Evolutionary conservation across 2,329 filamentous ascomycete species (phyloP).

Genomic region (Raffaelea deltoideospora): DNA sequence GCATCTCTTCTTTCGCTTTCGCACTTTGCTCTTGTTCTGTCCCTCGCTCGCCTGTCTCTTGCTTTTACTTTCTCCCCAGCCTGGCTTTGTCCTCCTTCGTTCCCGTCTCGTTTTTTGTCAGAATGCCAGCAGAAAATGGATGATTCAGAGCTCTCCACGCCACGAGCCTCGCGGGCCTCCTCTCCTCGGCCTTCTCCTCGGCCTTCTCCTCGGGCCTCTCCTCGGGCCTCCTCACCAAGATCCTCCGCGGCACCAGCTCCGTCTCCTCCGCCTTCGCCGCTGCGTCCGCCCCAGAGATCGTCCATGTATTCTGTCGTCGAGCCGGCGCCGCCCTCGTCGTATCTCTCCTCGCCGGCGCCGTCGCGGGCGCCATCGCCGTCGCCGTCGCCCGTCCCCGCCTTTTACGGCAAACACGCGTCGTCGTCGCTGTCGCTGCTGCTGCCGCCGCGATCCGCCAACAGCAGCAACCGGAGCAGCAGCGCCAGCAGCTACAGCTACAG

Average conservation of each 20-base stretch:
- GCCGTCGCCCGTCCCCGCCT: not conserved
- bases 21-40: too few relatives aligned
- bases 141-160: too few relatives aligned
- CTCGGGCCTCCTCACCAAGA: not conserved
- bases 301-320: not conserved
- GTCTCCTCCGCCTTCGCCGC: too few relatives aligned
- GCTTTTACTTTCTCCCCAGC: too few relatives aligned
- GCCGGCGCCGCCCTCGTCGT: not conserved
- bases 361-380: not conserved
- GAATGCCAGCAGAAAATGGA: too few relatives aligned
- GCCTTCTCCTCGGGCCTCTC: not conserved
- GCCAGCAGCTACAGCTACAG: not conserved
- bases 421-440: not conserved
- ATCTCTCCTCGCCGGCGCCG: not conserved
- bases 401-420: not conserved
- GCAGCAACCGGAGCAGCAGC: not conserved
- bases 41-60: too few relatives aligned
- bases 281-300: not conserved
- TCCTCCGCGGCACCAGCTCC: not conserved
- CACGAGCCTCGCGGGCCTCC: not conserved
- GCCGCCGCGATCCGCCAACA: not conserved
- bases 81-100: too few relatives aligned
- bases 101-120: too few relatives aligned
- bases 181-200: not conserved
- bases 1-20: too few relatives aligned